Conservation (phyloP, 2,329 filamentous ascomycete species). For the Clarireedia homoeocarpa region DNA sequence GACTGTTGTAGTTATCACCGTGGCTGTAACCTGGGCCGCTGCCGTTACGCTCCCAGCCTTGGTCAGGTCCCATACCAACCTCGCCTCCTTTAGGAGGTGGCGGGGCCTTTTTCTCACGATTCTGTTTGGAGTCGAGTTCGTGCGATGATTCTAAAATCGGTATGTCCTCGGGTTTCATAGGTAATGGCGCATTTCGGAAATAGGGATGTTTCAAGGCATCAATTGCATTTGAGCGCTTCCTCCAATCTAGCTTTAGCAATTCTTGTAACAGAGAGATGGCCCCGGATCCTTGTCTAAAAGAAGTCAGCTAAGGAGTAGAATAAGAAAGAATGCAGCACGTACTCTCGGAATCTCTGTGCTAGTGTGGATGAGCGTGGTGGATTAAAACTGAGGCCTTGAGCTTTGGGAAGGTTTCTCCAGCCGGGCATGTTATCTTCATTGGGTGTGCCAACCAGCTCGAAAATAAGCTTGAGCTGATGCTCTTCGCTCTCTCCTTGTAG, state of each 20-base stretch:
- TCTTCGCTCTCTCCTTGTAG: constrained; percentile 81
- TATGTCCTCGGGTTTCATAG: constrained; percentile 77
- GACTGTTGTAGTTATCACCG: constrained; percentile 19
- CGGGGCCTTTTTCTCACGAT: constrained; percentile 74
- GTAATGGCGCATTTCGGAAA: constrained; percentile 71
- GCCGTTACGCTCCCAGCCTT: constrained; percentile 25
- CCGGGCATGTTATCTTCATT: constrained; percentile 89
- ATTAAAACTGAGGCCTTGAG: constrained; percentile 59
- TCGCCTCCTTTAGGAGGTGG: constrained; percentile 88
- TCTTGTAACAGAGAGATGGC: constrained; percentile 76
- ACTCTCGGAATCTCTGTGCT: constrained; percentile 66
- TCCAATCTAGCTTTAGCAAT: constrained; percentile 83
- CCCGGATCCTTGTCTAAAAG: constrained; percentile 50
- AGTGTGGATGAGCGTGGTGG: constrained; percentile 57
- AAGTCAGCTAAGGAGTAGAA: constrained; percentile 15
- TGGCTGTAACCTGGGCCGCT: constrained; percentile 21
- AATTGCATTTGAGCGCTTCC: constrained; percentile 79
- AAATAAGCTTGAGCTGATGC: constrained; percentile 89
- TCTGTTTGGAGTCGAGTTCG: constrained; percentile 89
- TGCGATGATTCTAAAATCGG: constrained; percentile 91
- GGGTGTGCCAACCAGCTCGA: constrained; percentile 83
- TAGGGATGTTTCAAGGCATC: constrained; percentile 91
- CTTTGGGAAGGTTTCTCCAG: constrained; percentile 76
- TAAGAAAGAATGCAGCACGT: constrained; percentile 23
- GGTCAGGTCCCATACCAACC: constrained; percentile 61